Conservation (phyloP, 108 stramenopile genomes). For the Pseudonitzschia pungens region DNA sequence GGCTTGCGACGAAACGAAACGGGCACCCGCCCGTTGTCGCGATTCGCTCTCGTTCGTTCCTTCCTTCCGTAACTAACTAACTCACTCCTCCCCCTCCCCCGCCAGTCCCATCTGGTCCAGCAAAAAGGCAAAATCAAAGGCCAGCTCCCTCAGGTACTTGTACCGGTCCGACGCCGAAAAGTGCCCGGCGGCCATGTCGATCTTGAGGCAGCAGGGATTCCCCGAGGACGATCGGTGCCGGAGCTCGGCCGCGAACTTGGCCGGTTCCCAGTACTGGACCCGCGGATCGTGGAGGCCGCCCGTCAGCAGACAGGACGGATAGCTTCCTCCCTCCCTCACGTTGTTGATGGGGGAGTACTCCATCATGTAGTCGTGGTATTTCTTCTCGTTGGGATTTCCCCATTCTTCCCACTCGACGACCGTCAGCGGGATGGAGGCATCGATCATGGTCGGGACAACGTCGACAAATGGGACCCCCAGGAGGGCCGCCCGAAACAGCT, state of each 20-base stretch:
- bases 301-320: conserved; percentile 87
- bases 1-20: too few relatives aligned
- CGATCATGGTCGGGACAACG: conserved; percentile 75
- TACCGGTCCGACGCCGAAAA: conserved; percentile 92
- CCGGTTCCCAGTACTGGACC: conserved; percentile 81
- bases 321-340: conserved; percentile 61
- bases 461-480: conserved; percentile 97
- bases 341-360: conserved; percentile 91
- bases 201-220: conserved; percentile 58
- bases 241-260: conserved; percentile 62
- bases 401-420: conserved; percentile 83
- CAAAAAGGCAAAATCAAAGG: conserved; percentile 91
- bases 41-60: too few relatives aligned
- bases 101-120: conserved; percentile 69
- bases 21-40: too few relatives aligned
- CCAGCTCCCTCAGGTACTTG: conserved; percentile 86
- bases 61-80: too few relatives aligned
- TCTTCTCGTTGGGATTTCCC: conserved; percentile 86
- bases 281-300: conserved; percentile 94
- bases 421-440: conserved; percentile 88
- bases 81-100: too few relatives aligned
- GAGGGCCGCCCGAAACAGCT: conserved; percentile 82
- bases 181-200: conserved; percentile 92
- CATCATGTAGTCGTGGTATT: conserved; percentile 74
- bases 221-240: conserved; percentile 37